Evolutionary conservation across 1,139 yeast species (phyloP).

Genomic region (Scheffersomyces cryptocercus): DNA sequence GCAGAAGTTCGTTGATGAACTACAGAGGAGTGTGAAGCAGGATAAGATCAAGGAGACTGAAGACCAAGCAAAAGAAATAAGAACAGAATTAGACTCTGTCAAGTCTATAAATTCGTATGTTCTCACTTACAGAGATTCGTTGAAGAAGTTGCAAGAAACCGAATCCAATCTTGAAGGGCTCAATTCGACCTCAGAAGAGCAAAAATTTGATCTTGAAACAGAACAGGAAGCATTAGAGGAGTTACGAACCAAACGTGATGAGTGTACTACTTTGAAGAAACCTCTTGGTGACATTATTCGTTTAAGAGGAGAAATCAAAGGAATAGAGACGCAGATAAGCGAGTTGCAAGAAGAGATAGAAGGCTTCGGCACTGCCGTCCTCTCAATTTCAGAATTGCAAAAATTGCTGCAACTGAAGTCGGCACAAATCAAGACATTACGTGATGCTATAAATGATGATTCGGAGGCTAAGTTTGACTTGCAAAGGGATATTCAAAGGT

Average conservation of each 20-base stretch:
- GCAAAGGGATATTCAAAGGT: slow-evolving; percentile 47
- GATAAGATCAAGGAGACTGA: slow-evolving; percentile 38
- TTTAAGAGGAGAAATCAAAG: slow-evolving; percentile 34
- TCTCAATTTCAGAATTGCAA: slow-evolving; percentile 56
- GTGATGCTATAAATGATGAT: slow-evolving; percentile 45
- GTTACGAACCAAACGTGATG: slow-evolving; percentile 10
- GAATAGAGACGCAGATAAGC: slow-evolving; percentile 32
- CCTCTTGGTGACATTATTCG: slow-evolving; percentile 41
- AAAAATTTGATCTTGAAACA: slow-evolving; percentile 9
- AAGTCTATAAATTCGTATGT: slow-evolving; percentile 30
- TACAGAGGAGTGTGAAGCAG: slow-evolving; percentile 37
- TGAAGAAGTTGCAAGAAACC: slow-evolving; percentile 6
- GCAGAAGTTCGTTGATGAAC: slow-evolving; percentile 31
- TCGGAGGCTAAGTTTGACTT: slow-evolving; percentile 51
- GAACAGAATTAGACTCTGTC: slow-evolving; percentile 27
- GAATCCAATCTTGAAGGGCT: slow-evolving; percentile 9
- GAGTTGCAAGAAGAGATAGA: slow-evolving; percentile 38
- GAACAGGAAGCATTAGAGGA: slow-evolving; percentile 14
- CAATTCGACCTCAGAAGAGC: slow-evolving; percentile 12
- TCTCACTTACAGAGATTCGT: slow-evolving; percentile 24
- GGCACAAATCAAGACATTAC: slow-evolving; percentile 42
- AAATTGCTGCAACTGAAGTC: slow-evolving; percentile 43
- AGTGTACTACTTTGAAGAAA: slow-evolving; percentile 16
- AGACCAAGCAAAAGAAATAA: slow-evolving; percentile 32
- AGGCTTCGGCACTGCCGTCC: slow-evolving; percentile 28